Evolutionary conservation across 1,284 basidiomycete species (phyloP).

Genomic region (Microbotryum saponariae): DNA sequence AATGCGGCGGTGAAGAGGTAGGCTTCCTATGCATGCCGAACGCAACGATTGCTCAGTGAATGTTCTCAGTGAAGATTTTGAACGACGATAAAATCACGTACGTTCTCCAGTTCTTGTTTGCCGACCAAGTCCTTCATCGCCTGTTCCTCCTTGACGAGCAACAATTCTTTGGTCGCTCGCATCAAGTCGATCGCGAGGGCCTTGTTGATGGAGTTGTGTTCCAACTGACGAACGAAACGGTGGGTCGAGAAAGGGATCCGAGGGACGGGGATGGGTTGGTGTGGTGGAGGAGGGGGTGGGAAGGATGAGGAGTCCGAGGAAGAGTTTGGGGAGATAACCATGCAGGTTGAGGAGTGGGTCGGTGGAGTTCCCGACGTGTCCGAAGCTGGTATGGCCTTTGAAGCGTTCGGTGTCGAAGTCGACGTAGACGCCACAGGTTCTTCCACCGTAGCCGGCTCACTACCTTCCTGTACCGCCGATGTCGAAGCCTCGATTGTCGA

Average conservation of each 20-base stretch:
- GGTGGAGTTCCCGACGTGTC: not conserved
- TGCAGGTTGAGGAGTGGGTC: not conserved
- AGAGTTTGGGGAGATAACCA: not conserved
- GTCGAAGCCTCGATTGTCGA: too few species aligned
- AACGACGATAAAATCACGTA: conserved; percentile 45
- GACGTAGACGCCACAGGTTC: not conserved
- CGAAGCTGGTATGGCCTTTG: not conserved
- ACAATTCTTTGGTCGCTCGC: conserved; percentile 72
- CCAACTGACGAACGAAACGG: conserved; percentile 29
- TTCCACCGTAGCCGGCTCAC: too few species aligned
- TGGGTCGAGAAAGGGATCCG: conserved; percentile 36
- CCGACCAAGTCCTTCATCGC: conserved; percentile 68
- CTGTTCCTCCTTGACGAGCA: conserved; percentile 66
- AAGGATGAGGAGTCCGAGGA: not conserved
- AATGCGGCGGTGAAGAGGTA: conserved; percentile 92
- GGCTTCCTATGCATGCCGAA: conserved; percentile 58
- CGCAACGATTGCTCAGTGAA: too few species aligned
- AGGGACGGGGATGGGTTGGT: conserved; percentile 22
- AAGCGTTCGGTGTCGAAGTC: not conserved
- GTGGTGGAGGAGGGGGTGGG: not conserved
- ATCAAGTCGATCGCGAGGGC: conserved; percentile 51
- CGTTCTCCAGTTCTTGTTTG: conserved; percentile 82
- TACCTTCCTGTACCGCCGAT: too few species aligned
- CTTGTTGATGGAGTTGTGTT: conserved; percentile 14
- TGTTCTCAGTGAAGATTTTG: not conserved